Conservation (phyloP, 1,139 yeast species). For the Casaregolazyma suthepensis region DNA sequence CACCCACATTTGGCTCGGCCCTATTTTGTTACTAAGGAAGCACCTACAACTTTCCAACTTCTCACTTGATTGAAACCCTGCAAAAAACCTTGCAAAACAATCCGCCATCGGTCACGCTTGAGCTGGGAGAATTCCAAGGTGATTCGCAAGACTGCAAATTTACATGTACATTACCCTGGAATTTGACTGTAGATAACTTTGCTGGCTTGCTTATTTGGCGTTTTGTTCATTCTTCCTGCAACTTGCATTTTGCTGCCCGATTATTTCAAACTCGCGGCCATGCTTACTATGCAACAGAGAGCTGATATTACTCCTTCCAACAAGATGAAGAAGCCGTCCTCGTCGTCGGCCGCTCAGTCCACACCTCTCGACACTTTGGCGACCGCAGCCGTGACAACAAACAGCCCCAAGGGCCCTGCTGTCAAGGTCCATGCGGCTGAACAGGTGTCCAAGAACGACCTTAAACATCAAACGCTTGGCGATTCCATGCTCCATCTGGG, state of each 20-base stretch:
- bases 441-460: neutral
- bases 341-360: conserved; percentile 4
- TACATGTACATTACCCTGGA: neutral
- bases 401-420: conserved; percentile 1
- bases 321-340: neutral
- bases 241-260: neutral
- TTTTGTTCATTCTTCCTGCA: neutral
- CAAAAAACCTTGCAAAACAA: neutral
- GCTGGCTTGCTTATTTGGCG: neutral
- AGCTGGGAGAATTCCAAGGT: neutral
- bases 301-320: neutral
- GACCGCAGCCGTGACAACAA: conserved; percentile 8
- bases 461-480: neutral
- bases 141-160: neutral
- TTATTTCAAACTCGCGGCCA: neutral
- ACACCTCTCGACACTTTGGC: conserved; percentile 9
- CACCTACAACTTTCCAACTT: neutral
- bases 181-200: neutral
- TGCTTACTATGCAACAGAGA: conserved; percentile 7
- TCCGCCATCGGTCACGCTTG: neutral
- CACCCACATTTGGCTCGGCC: neutral
- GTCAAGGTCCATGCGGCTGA: conserved; percentile 7
- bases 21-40: neutral
- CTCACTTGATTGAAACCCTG: neutral
- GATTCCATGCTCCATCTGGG: neutral